Conservation (phyloP, 768 basidiomycete genomes). For the Mycena rosella region DNA sequence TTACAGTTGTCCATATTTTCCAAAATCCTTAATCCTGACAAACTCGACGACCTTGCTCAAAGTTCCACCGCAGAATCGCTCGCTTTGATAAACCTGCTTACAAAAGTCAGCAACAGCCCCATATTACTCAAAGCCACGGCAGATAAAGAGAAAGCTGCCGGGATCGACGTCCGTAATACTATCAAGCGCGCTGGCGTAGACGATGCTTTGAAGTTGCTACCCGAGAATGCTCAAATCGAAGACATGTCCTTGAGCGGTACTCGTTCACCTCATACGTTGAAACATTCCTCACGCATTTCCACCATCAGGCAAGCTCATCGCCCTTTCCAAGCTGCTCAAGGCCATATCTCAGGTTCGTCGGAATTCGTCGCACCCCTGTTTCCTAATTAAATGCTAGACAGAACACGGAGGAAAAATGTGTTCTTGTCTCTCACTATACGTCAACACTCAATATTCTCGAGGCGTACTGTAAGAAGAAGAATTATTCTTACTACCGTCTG, state of each 20-base stretch:
- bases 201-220: slow-evolving; percentile 74
- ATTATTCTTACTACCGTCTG: slow-evolving; percentile 85
- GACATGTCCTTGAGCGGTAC: slow-evolving; percentile 87
- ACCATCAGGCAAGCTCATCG: slow-evolving; percentile 77
- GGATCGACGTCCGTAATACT: slow-evolving; percentile 46
- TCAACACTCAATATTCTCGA: slow-evolving; percentile 94
- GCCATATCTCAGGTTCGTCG: slow-evolving; percentile 66
- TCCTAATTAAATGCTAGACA: slow-evolving; percentile 42
- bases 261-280: neutral
- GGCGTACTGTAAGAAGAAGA: slow-evolving; percentile 80
- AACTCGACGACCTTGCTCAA: slow-evolving; percentile 75
- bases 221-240: slow-evolving; percentile 68
- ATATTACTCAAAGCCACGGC: slow-evolving; percentile 85
- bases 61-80: slow-evolving; percentile 83
- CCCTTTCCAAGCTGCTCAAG: slow-evolving; percentile 73
- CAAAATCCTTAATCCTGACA: slow-evolving; percentile 79
- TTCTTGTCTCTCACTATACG: slow-evolving; percentile 97
- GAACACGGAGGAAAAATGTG: slow-evolving; percentile 93
- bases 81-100: slow-evolving; percentile 82
- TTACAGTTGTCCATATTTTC: slow-evolving; percentile 86
- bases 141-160: slow-evolving; percentile 66
- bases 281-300: slow-evolving; percentile 2
- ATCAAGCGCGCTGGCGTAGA: slow-evolving; percentile 63
- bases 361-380: neutral
- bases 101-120: slow-evolving; percentile 95